Evolutionary conservation across 306 rosid genomes (phyloP).

Genomic region (Carpinus fangiana): DNA sequence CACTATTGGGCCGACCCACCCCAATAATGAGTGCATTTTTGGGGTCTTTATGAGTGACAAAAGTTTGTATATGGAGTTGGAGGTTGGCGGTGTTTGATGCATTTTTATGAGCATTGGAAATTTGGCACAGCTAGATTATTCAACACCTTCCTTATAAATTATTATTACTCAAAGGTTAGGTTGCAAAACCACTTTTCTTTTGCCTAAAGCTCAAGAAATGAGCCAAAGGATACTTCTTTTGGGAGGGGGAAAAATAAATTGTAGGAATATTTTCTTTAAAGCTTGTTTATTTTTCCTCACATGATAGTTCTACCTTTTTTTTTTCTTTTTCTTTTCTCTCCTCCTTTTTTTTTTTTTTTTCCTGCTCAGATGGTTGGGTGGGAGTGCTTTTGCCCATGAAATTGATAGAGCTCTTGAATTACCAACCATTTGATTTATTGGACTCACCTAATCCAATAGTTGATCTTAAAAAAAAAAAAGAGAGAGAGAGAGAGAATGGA

Average conservation of each 20-base stretch:
- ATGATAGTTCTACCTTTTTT: too few relatives aligned
- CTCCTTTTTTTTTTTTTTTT: neutral
- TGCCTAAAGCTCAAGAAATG: neutral
- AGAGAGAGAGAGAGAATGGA: too few relatives aligned
- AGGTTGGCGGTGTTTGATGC: slow-evolving; percentile 8
- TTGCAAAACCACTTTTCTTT: too few relatives aligned
- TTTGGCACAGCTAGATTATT: neutral
- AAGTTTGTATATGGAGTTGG: too few relatives aligned
- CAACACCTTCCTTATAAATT: too few relatives aligned
- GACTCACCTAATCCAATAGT: too few relatives aligned
- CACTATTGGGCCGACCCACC: slow-evolving; percentile 29
- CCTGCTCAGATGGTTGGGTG: neutral
- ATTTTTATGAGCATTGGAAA: slow-evolving; percentile 23
- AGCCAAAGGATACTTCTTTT: neutral
- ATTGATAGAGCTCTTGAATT: neutral
- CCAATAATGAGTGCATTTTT: neutral
- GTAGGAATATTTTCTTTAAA: neutral
- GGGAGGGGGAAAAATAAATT: neutral
- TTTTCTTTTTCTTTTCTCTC: too few relatives aligned
- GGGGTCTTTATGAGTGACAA: slow-evolving; percentile 21
- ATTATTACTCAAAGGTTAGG: too few relatives aligned
- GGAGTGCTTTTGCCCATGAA: neutral
- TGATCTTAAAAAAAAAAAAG: too few relatives aligned
- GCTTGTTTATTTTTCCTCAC: too few relatives aligned
- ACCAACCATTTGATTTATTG: too few relatives aligned